phyloP scores from a whole-genome alignment of 441 rosid species.

The Populus hybrid region DNA sequence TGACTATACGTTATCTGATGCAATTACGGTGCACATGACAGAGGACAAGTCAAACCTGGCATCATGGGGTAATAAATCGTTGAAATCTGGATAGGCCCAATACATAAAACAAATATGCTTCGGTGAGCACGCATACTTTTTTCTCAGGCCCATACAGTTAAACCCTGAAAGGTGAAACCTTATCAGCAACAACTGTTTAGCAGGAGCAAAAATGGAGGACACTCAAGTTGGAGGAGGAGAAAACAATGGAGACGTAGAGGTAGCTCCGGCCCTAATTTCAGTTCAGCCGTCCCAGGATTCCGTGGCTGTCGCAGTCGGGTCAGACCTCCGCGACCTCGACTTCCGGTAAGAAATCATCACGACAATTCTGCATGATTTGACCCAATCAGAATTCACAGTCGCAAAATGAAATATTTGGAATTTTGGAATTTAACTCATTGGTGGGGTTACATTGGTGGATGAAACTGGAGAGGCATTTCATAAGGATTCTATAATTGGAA shows the following conservation, averaged over 20 bases:
- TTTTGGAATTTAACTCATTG: background rate
- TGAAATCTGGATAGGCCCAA: background rate
- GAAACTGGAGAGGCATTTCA: constrained; percentile 48
- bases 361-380: background rate
- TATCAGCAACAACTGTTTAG: constrained; percentile 5
- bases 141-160: background rate
- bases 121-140: background rate
- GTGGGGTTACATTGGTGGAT: constrained; percentile 56
- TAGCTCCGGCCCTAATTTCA: constrained; percentile 72
- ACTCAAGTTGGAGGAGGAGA: constrained; percentile 49
- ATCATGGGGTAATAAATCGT: too few relatives aligned
- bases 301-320: constrained; percentile 69
- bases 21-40: too few relatives aligned
- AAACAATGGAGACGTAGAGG: constrained; percentile 47
- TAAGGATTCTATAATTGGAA: constrained; percentile 64
- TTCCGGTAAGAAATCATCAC: constrained; percentile 39
- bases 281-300: constrained; percentile 69
- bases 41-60: too few relatives aligned
- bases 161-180: background rate
- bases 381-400: too few relatives aligned
- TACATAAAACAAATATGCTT: background rate
- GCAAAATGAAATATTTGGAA: background rate
- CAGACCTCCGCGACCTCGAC: constrained; percentile 82
- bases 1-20: too few relatives aligned
- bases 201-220: constrained; percentile 41